These are phyloP conservation scores for Dryadomyces sulphureus DNA, from an alignment of 2,329 filamentous ascomycete species.

Conservation along the genomic window DNA sequence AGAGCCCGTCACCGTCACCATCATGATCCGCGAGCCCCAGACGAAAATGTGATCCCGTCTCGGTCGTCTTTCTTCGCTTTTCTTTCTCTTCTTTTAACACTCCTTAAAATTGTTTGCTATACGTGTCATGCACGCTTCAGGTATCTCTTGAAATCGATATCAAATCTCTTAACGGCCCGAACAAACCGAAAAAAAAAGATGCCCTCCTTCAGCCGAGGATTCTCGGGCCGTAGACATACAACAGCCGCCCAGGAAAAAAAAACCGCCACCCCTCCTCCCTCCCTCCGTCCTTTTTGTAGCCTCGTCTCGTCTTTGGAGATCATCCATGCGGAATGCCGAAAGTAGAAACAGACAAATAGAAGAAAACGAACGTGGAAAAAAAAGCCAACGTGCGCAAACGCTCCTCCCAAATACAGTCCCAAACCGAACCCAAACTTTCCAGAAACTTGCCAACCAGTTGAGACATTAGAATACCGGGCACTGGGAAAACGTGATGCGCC, in stretches of 20 bases:
- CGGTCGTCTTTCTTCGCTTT: neutral
- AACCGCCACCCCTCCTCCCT: too few species aligned
- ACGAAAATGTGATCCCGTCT: too few species aligned
- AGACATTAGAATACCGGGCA: neutral
- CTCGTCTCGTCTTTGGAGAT: neutral
- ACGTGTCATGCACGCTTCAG: neutral
- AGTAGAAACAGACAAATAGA: neutral
- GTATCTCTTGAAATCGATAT: neutral
- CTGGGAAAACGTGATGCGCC: neutral
- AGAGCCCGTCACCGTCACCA: slow-evolving; percentile 51
- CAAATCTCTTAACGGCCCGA: neutral
- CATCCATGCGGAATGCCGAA: neutral
- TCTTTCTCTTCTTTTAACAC: neutral
- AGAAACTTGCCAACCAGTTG: neutral
- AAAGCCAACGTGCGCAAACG: neutral
- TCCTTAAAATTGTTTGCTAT: neutral
- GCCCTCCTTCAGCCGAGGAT: neutral
- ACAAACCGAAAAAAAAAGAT: neutral
- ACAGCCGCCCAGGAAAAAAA: neutral
- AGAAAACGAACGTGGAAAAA: neutral
- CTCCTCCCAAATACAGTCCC: neutral
- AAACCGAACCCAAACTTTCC: neutral
- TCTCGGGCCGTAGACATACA: neutral
- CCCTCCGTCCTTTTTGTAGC: neutral
- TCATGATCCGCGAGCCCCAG: slow-evolving; percentile 68